Base-by-base conservation (phyloP, 306 rosid species). In the Vigna hirtella region DNA sequence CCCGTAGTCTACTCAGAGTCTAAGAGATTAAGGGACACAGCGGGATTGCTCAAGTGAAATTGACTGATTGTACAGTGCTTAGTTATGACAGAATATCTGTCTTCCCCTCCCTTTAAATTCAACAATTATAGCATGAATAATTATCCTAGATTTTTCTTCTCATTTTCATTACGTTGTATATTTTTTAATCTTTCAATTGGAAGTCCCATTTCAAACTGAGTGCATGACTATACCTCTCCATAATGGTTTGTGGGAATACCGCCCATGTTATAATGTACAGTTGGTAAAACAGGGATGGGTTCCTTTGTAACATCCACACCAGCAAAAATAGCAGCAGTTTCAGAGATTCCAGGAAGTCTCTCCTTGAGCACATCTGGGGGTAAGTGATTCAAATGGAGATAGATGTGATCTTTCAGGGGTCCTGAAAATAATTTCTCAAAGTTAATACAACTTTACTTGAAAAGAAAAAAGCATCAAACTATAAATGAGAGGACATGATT, bases 281-380 rank as follows among this genome's bases (percentile, higher is more conserved):
- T 95, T 62, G 99, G 98, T 84, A 95, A 83, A 78, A 95, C 99
- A 55, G 99, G 99, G 80, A 95, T 93, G 42, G 99, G 99, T 82
- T 95, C 97, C 83, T 95, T 91, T 13, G 98, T 95, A 66, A 95
- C 99, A 87, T 96, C 99, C 57, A 96, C 99, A 11, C 98, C 99
- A 76, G 99, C 97, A 87, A 96, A 96, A 79, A 96, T 96, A 79
- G 99, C 99, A 74, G 99, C 99, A 77, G 99, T 96, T 91, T 96
- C 99, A 64, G 98, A 96, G 81, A 96, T 96, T 74, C 99, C 98
- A 74, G 99, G 99, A 77, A 96, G 98, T 84, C 99, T 93, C 89
- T 96, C 99, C 90, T 88, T 93, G 48, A 96, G 94, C 72, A 96
- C 97, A 66, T 96, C 99, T n/a, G 99, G 99, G 72, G 99, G 99